Evolutionary conservation across 768 basidiomycete species (phyloP), one percentile per base, ranked within the genome.

Genomic region (Gautieria morchelliformis): DNA sequence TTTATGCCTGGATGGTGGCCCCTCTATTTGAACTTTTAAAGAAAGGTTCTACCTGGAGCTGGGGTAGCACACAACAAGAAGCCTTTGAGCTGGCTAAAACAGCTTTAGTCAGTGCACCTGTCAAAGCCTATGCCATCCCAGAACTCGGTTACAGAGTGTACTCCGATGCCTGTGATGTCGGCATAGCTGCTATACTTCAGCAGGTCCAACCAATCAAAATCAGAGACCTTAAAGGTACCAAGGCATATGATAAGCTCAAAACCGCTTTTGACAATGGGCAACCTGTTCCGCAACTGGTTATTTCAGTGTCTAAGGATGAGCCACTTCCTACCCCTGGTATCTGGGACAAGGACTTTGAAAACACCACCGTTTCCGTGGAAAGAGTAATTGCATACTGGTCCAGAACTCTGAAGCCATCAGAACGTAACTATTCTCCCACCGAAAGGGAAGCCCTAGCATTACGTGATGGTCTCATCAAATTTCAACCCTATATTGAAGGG

Each of bases 141-240:
- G 68, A 69, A 0, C 20, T 24, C 39, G 70, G 69, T 0, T 75
- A 74, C 54, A 60, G 69, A 7, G 52, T 75, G 0, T 75, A 75
- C 45, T 67, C 72, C 0, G 71, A 75, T 48, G 67, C 67, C 10
- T 64, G 61, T 45, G 65, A 65, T 48, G 52, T 60, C 15, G 67
- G 59, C 1, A 15, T 65, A 20, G 65, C 52, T 9, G 61, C 59
- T 27, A 60, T 63, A 33, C 58, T 64, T 3, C 62, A 67, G 37
- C 66, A 67, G 47, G 57, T 67, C 11, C 66, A 67, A 40, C 60
- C 62, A 2, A 67, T 67, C 27, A 27, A 27, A 72, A 70, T 69
- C 67, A 70, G 33, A 69, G 72, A 0, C 74, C 47, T 65, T n/a
- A 50, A 61, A 49, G 64, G 63, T 7, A 65, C 64, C 4, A 58